phyloP scores from a whole-genome alignment of 768 basidiomycete species.

The Tylopilus felleus region DNA sequence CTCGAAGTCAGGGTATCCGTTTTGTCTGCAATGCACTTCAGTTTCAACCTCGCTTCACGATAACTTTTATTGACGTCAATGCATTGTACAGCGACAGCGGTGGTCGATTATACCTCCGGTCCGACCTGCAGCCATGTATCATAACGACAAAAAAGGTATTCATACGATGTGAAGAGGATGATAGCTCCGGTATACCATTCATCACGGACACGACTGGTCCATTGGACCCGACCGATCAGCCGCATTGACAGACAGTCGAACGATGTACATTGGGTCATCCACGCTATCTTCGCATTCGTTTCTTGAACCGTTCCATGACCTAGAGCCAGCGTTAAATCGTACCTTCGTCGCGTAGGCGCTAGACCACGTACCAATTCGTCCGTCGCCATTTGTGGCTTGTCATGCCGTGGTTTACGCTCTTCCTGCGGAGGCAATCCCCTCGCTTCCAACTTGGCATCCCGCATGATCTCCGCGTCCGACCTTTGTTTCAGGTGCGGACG shows the following conservation, averaged over 20 bases:
- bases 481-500: conserved; percentile 78
- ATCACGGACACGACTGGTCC: not conserved
- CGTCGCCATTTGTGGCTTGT: conserved; percentile 78
- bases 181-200: too few species aligned
- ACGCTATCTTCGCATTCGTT: conserved; percentile 77
- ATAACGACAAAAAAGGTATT: not conserved
- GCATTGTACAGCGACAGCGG: too few species aligned
- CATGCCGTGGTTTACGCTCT: conserved; percentile 39
- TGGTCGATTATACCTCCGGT: too few species aligned
- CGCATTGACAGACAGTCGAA: conserved; percentile 10
- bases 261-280: conserved; percentile 1
- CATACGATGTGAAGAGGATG: too few species aligned
- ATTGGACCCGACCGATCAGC: too few species aligned
- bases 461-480: conserved; percentile 83
- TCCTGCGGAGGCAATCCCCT: conserved; percentile 64
- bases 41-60: too few species aligned
- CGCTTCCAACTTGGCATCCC: conserved; percentile 84
- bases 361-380: conserved; percentile 71
- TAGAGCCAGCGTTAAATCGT: conserved; percentile 25
- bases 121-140: too few species aligned
- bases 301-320: conserved; percentile 98
- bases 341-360: not conserved
- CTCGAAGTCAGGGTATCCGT: too few species aligned
- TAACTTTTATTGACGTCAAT: too few species aligned
- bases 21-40: too few species aligned